A percentile compares a stretch with the other conserved stretches of the same genome.
phyloP scores from a whole-genome alignment of 129 eudicot species.

The Logfia minima region DNA sequence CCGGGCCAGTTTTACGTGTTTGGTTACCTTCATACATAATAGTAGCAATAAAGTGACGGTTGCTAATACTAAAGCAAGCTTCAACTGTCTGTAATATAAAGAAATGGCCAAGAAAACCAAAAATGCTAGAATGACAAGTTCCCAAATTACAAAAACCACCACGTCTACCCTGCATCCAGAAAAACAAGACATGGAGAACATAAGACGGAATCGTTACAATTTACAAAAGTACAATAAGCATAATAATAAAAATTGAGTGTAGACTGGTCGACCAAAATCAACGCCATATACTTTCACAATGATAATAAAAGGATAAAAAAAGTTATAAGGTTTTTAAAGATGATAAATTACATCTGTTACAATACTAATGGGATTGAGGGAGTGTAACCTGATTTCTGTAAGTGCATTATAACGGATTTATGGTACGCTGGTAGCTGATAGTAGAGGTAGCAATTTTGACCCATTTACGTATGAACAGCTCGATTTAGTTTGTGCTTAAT shows the following conservation, averaged over 20 bases:
- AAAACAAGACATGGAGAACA: not conserved
- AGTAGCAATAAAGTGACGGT: not conserved
- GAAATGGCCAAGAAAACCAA: not conserved
- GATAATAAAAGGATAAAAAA: not conserved
- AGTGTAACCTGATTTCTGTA: not conserved
- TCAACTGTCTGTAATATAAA: constrained; percentile 1
- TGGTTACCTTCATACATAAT: constrained; percentile 8
- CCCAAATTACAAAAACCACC: constrained; percentile 13
- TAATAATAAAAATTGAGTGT: not conserved
- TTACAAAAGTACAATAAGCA: not conserved
- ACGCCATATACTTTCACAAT: not conserved
- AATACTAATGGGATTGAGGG: not conserved
- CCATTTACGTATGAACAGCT: not conserved
- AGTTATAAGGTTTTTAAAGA: not conserved
- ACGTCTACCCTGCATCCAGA: constrained; percentile 12
- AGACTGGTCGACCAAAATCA: not conserved
- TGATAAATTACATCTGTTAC: not conserved
- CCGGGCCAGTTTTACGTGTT: not conserved
- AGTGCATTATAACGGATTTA: no score
- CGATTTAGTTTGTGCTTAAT: not conserved
- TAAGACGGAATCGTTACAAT: not conserved
- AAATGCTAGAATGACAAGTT: constrained; percentile 9
- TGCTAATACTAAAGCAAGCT: not conserved
- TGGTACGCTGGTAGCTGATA: not conserved
- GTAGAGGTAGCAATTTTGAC: not conserved